Base-by-base conservation (phyloP, 495 filamentous ascomycete genomes). In the Elasticomyces elasticus region DNA sequence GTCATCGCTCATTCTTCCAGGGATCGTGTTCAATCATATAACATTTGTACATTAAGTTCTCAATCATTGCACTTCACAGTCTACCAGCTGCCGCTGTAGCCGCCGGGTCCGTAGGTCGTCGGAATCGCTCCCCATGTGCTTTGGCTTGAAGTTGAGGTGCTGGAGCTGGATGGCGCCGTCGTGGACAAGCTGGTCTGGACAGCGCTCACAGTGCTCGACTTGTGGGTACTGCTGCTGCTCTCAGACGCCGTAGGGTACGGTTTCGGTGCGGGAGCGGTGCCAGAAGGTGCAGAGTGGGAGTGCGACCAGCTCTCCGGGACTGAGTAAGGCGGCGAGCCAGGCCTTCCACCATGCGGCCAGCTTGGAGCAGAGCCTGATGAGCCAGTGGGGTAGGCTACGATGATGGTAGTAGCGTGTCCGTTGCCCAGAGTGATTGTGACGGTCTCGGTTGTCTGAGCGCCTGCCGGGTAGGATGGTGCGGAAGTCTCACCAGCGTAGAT, bases 381-480 rank as follows among this genome's bases (percentile, higher is more conserved):
- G 10, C 20, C n/a, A 27, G 45, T 25, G 2, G 51, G 24, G 41
- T 53, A 53, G 38, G 7, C 30, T 5, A 53, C 40, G 25, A 23
- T 27, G 37, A 53, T 20, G 37, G 20, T 44, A 24, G 51, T 53
- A 11, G 51, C 45, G 11, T 44, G 22, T 37, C 51, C 51, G 28
- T 46, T 53, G 37, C 51, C 51, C 41, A 53, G 51, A 15, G 51
- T 53, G 11, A 44, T 22, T 13, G 51, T 53, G n/a, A 37, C 51
- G 12, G 51, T 53, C 25, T 53, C 51, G 15, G 51, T 46, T 13
- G 51, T 46, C 3, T 33, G 23, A 1, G 22, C 19, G 40, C 37
- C 38, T 7, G 31, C 49, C 15, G 49, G 49, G 17, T 6, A 10
- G 15, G 37, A 2, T 44, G 38, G 38, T 35, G 5, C 37, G 23